Evolutionary conservation across 345 rosid species (phyloP).

Genomic region (Kernera saxatilis): DNA sequence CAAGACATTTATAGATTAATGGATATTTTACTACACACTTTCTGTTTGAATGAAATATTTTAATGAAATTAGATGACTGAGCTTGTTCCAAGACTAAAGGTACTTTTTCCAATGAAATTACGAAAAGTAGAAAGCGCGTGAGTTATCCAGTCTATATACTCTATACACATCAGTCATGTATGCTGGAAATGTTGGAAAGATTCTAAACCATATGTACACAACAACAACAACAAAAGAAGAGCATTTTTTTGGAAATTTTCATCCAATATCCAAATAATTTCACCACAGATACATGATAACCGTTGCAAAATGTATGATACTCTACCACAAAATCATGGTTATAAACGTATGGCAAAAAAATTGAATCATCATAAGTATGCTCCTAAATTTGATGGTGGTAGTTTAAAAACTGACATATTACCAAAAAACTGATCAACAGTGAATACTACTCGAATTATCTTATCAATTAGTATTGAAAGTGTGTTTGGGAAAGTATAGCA

Average conservation of each 20-base stretch:
- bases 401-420: neutral
- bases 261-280: neutral
- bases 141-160: neutral
- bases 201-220: neutral
- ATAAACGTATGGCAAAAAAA: neutral
- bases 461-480: neutral
- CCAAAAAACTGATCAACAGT: neutral
- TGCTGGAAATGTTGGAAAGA: neutral
- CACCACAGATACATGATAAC: neutral
- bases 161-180: neutral
- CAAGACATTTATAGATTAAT: neutral
- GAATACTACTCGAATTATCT: neutral
- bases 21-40: neutral
- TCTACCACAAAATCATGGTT: neutral
- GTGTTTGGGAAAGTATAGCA: neutral
- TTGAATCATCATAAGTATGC: neutral
- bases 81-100: neutral
- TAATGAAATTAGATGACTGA: neutral
- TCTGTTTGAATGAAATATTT: constrained; percentile 1
- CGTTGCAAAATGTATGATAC: neutral
- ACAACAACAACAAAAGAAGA: neutral
- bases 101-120: too few species aligned
- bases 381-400: neutral
- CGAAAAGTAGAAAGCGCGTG: neutral
- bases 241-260: neutral